A percentile compares a stretch with the other conserved stretches of the same genome.
Conservation (phyloP, 108 stramenopile species). For the Aurantiochytrium sp. region DNA sequence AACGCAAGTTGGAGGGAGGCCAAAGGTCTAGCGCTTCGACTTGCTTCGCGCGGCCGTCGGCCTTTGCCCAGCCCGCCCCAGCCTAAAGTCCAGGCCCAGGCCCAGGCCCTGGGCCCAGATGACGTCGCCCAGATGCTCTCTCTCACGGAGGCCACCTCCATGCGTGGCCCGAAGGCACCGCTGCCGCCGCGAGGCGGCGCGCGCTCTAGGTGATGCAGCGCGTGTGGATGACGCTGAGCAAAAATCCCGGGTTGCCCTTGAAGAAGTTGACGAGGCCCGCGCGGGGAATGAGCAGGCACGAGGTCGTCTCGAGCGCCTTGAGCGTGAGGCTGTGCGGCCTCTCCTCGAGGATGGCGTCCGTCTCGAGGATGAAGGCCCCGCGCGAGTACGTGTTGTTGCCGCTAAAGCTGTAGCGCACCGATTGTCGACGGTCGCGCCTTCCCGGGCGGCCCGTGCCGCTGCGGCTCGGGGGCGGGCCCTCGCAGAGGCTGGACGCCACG, state of each 20-base stretch:
- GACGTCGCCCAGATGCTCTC: too few relatives aligned
- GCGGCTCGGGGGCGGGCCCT: too few relatives aligned
- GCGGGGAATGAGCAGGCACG: slow-evolving; percentile 18
- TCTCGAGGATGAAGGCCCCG: slow-evolving; percentile 31
- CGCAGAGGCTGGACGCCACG: too few relatives aligned
- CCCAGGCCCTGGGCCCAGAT: too few relatives aligned
- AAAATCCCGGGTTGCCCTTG: slow-evolving; percentile 43
- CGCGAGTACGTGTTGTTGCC: neutral
- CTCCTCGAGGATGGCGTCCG: slow-evolving; percentile 25
- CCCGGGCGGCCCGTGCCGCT: neutral
- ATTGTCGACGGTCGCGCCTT: neutral
- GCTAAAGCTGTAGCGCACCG: neutral
- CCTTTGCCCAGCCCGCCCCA: too few relatives aligned
- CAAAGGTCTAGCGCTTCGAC: too few relatives aligned
- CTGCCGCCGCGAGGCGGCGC: neutral
- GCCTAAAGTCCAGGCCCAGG: too few relatives aligned
- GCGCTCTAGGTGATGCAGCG: neutral
- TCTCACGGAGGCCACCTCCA: too few relatives aligned
- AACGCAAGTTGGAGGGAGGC: too few relatives aligned
- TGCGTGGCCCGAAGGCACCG: too few relatives aligned
- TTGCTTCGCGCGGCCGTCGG: too few relatives aligned
- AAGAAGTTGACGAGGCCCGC: slow-evolving; percentile 38
- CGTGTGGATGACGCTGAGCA: slow-evolving; percentile 40
- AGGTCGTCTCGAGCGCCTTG: neutral
- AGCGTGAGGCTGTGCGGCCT: neutral